phyloP scores from a whole-genome alignment of 2,329 filamentous ascomycete genomes.

The Scopulariopsis brevicaulis region DNA sequence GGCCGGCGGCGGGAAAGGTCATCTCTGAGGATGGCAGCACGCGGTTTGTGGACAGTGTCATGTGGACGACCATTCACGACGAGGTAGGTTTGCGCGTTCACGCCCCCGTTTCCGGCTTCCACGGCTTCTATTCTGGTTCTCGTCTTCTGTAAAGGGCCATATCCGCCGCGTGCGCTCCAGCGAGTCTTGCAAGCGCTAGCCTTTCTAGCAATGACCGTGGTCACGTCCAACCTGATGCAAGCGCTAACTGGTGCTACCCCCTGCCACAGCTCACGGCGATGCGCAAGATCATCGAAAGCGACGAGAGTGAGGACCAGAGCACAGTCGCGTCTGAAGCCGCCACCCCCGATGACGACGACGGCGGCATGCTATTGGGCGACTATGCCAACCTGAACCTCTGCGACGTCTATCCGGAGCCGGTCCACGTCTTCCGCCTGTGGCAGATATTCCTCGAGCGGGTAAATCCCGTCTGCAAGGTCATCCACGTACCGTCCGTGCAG shows the following conservation, averaged over 20 bases:
- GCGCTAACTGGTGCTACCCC: background rate
- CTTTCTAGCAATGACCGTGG: no score
- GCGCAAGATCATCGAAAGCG: constrained; percentile 43
- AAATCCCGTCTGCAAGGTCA: constrained; percentile 60
- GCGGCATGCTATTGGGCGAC: constrained; percentile 36
- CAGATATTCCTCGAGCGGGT: constrained; percentile 64
- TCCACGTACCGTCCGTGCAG: constrained; percentile 62
- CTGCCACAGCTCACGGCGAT: constrained; percentile 39
- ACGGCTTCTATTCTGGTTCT: background rate
- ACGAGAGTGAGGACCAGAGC: constrained; percentile 34
- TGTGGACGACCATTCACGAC: constrained; percentile 42
- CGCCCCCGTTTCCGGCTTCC: background rate
- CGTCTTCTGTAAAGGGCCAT: no score
- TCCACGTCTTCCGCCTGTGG: constrained; percentile 62
- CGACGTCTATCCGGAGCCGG: constrained; percentile 50
- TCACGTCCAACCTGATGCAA: background rate
- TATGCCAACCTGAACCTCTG: constrained; percentile 25
- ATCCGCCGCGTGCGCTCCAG: no score
- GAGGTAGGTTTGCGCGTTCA: constrained; percentile 29
- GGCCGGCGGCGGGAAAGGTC: constrained; percentile 39
- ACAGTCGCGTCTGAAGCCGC: constrained; percentile 34
- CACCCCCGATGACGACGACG: constrained; percentile 42
- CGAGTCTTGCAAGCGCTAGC: background rate
- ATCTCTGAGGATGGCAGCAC: constrained; percentile 42
- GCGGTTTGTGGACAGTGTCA: constrained; percentile 45